phyloP scores from a whole-genome alignment of 2,329 filamentous ascomycete genomes.

The Aspergillus neotritici region DNA sequence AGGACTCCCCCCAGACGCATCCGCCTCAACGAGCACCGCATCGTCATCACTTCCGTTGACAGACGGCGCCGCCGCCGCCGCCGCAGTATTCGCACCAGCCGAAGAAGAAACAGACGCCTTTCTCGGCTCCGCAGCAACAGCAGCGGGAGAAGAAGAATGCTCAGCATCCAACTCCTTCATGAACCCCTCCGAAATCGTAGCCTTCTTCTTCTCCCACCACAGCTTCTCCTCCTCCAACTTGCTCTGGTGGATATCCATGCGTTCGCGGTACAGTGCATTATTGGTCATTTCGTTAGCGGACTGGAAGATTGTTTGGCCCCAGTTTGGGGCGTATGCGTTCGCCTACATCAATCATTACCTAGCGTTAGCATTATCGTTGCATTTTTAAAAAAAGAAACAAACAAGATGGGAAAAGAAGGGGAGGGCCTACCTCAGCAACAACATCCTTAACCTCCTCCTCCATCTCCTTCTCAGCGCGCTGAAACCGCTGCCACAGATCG shows the following conservation, averaged over 20 bases:
- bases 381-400: constrained; percentile 3
- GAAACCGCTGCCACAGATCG: constrained; percentile 89
- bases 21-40: constrained; percentile 69
- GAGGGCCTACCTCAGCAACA: constrained; percentile 68
- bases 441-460: constrained; percentile 94
- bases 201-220: constrained; percentile 86
- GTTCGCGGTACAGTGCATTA: constrained; percentile 69
- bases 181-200: constrained; percentile 67
- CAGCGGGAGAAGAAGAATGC: constrained; percentile 1
- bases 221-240: constrained; percentile 69
- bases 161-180: constrained; percentile 68
- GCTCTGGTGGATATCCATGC: constrained; percentile 67
- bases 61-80: constrained; percentile 23
- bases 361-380: neutral
- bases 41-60: constrained; percentile 60
- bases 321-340: constrained; percentile 79
- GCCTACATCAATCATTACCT: too few relatives aligned
- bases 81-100: constrained; percentile 3
- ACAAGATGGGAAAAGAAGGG: neutral
- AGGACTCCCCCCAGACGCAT: constrained; percentile 24
- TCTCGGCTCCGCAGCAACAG: neutral
- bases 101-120: constrained; percentile 6
- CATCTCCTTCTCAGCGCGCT: constrained; percentile 92
- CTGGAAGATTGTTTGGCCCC: constrained; percentile 95
- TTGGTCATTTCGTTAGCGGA: constrained; percentile 92